Conservation (phyloP, 2,329 filamentous ascomycete species). For the Sporothrix inflata region DNA sequence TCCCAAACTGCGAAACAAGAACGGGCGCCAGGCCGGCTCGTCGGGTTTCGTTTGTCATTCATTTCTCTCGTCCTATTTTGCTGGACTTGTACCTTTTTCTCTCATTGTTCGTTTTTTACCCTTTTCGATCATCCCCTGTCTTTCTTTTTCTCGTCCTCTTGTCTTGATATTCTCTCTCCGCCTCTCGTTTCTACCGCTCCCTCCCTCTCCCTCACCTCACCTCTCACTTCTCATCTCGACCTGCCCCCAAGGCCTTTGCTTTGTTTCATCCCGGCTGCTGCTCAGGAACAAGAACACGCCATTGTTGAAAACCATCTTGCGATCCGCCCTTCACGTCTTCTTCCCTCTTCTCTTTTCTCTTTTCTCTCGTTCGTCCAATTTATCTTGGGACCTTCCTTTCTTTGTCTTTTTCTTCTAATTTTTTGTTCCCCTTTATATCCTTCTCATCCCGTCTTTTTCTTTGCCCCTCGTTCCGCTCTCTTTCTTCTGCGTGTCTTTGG, state of each 20-base stretch:
- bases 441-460: conserved; percentile 17
- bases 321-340: background rate
- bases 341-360: background rate
- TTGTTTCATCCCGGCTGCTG: conserved; percentile 25
- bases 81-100: background rate
- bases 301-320: background rate
- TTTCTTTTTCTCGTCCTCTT: background rate
- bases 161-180: conserved; percentile 6
- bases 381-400: background rate
- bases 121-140: background rate
- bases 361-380: background rate
- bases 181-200: background rate
- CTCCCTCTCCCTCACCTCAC: background rate
- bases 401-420: background rate
- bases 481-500: background rate
- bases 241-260: background rate
- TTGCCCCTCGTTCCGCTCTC: background rate
- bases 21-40: conserved; percentile 17
- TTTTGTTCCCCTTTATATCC: background rate
- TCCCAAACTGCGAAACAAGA: background rate
- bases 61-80: background rate
- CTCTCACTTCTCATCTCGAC: background rate
- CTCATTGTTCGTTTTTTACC: background rate
- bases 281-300: conserved; percentile 30
- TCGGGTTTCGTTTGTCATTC: conserved; percentile 13